These are phyloP conservation scores for Coemansia sp. DNA, from an alignment of 192 early-diverging fungal genomes.

Conservation along the genomic window DNA sequence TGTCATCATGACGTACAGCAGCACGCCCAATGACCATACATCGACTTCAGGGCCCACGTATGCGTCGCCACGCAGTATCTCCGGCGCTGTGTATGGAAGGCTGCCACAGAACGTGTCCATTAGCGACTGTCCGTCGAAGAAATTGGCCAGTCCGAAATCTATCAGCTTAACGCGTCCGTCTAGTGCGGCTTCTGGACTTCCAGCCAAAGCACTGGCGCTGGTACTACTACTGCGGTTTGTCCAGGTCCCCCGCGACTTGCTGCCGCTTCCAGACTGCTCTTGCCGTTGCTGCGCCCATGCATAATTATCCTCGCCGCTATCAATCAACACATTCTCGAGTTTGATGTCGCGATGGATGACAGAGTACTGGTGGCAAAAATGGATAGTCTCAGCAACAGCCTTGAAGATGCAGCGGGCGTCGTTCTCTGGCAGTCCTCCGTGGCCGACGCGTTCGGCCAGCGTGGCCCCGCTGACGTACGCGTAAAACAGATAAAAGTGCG, in stretches of 20 bases:
- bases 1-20: slow-evolving; percentile 84
- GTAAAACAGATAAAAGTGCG: slow-evolving; percentile 57
- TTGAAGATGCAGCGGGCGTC: slow-evolving; percentile 40
- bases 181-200: slow-evolving; percentile 16
- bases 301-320: slow-evolving; percentile 16
- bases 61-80: slow-evolving; percentile 87
- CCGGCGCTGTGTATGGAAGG: slow-evolving; percentile 83
- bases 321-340: slow-evolving; percentile 82
- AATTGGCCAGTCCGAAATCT: slow-evolving; percentile 90
- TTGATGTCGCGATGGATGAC: slow-evolving; percentile 90
- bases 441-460: slow-evolving; percentile 46
- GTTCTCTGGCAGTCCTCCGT: slow-evolving; percentile 30
- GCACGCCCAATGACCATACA: slow-evolving; percentile 91
- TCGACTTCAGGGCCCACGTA: slow-evolving; percentile 95
- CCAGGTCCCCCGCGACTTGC: not conserved
- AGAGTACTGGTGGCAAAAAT: slow-evolving; percentile 63
- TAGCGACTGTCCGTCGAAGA: slow-evolving; percentile 63
- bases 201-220: not conserved
- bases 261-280: not conserved
- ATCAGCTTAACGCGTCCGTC: slow-evolving; percentile 76
- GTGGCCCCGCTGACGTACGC: slow-evolving; percentile 47
- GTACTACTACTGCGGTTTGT: slow-evolving; percentile 5
- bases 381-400: slow-evolving; percentile 43
- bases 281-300: slow-evolving; percentile 8
- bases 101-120: slow-evolving; percentile 92